Evolutionary conservation across 2,329 filamentous ascomycete genomes (phyloP).

Genomic region (Aspergillus aculeatinus): DNA sequence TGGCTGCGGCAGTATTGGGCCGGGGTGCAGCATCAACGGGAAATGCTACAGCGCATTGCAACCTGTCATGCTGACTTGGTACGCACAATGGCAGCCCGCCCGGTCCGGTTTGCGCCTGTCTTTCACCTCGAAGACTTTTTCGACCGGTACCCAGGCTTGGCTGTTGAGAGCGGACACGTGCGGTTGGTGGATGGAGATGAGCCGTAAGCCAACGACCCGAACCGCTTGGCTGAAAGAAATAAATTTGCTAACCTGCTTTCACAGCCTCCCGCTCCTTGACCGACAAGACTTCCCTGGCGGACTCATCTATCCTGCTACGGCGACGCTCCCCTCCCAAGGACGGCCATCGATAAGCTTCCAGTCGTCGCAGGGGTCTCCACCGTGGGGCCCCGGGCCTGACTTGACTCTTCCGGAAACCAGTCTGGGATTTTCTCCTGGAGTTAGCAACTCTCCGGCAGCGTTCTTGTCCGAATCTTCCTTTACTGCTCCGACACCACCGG

Average conservation of each 20-base stretch:
- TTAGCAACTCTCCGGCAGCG: slow-evolving; percentile 33
- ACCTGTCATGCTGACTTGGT: slow-evolving; percentile 78
- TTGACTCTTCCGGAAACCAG: slow-evolving; percentile 7
- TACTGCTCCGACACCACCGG: slow-evolving; percentile 30
- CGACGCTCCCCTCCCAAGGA: slow-evolving; percentile 14
- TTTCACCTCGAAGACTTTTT: slow-evolving; percentile 89
- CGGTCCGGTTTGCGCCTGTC: slow-evolving; percentile 72
- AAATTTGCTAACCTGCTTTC: not conserved
- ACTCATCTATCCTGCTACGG: slow-evolving; percentile 17
- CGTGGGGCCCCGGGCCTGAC: slow-evolving; percentile 4
- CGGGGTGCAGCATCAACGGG: slow-evolving; percentile 74
- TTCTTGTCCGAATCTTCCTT: slow-evolving; percentile 31
- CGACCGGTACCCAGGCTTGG: slow-evolving; percentile 71
- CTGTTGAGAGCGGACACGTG: slow-evolving; percentile 73
- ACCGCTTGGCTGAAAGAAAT: not conserved
- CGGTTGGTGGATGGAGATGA: slow-evolving; percentile 69
- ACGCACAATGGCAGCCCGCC: slow-evolving; percentile 65
- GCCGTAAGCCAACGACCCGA: slow-evolving; percentile 2
- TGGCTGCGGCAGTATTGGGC: slow-evolving; percentile 76
- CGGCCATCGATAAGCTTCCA: slow-evolving; percentile 23
- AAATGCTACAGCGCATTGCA: slow-evolving; percentile 75
- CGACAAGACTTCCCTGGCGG: slow-evolving; percentile 17
- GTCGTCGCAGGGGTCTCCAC: slow-evolving; percentile 24
- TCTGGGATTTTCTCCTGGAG: slow-evolving; percentile 43
- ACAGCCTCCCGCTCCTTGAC: slow-evolving; percentile 10